Base-by-base conservation (phyloP, 352 stramenopile species). In the Globisporangium nagaii region DNA sequence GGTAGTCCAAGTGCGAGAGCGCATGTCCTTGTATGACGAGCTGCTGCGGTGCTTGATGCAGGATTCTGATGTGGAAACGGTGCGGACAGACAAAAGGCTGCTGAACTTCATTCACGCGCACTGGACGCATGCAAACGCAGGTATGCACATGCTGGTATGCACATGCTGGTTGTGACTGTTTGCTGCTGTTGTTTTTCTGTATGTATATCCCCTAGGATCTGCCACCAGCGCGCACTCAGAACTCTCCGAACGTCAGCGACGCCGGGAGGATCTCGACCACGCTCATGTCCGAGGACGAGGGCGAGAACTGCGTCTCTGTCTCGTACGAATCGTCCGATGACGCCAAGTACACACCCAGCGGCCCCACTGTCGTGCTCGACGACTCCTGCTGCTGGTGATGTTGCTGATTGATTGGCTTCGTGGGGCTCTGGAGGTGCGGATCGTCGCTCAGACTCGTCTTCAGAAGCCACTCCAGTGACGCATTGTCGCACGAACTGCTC, bases 381-480 rank as follows among this genome's bases (percentile, higher is more conserved):
- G 51, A 50, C 7, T 32, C 10, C 6, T 47, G 37, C 6, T 49
- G 42, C 28, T 60, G 37, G 7, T 60, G 44, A n/a, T 55, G 36
- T 2, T 48, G 43, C 2, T 56, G 37, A n/a, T 17, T 24, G 12
- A 34, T 2, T 42, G 41, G n/a, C 20, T 44, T 31, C 44, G 47
- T 3, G 24, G 2, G 41, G 35, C 41, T 51, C 30, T 31, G 40
- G 0, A 22, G 52, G 30, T 44, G 35, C 20, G 24, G 19, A 35
- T 89, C 76, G 19, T 89, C 79, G n/a, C 55, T 40, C 32, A 63
- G 57, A n/a, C 70, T 72, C 4, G 70, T 70, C 42, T 75, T 78
- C 48, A 90, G 66, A 19, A 86, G 63, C 76, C 75, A 87, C 61
- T 90, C 79, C 31, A 86, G 69, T 31, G 80, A 69, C 2, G 32